These are phyloP conservation scores for Exophiala viscosa DNA, from an alignment of 2,329 filamentous ascomycete species.

Conservation along the genomic window DNA sequence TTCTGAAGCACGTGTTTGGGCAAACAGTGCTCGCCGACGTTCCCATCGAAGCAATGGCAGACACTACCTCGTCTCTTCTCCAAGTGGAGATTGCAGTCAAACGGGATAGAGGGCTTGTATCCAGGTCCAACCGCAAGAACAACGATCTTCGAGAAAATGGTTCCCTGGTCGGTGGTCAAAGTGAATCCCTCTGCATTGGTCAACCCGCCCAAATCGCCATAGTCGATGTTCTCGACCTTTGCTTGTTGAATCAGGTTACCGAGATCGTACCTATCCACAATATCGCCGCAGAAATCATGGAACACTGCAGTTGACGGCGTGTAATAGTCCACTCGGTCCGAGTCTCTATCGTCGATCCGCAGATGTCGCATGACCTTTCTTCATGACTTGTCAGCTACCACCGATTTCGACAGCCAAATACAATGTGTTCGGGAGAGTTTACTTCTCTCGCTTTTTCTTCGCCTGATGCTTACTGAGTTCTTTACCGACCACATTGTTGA, in stretches of 20 bases:
- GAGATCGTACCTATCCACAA: conserved; percentile 58
- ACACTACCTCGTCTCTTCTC: conserved; percentile 33
- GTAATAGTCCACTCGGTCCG: conserved; percentile 66
- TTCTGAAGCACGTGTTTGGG: conserved; percentile 51
- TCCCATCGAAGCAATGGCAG: conserved; percentile 61
- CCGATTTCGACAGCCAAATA: background rate
- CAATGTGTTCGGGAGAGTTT: background rate
- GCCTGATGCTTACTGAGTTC: conserved; percentile 73
- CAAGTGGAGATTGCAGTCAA: conserved; percentile 11
- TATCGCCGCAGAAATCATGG: conserved; percentile 57
- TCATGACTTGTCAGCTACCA: conserved; percentile 30
- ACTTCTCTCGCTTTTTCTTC: conserved; percentile 56
- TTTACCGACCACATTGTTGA: conserved; percentile 71
- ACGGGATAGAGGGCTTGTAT: conserved; percentile 40
- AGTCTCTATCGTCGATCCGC: conserved; percentile 63
- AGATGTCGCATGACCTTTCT: conserved; percentile 38
- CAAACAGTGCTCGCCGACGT: conserved; percentile 51
- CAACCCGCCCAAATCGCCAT: conserved; percentile 46
- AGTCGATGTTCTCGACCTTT: conserved; percentile 59
- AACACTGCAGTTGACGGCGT: conserved; percentile 62
- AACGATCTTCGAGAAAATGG: conserved; percentile 57
- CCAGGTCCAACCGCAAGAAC: conserved; percentile 69
- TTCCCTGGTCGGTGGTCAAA: conserved; percentile 52
- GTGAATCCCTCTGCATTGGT: conserved; percentile 58
- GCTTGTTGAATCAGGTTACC: conserved; percentile 57